These are phyloP conservation scores for Pholiota molesta DNA, from an alignment of 768 basidiomycete species.

Conservation along the genomic window DNA sequence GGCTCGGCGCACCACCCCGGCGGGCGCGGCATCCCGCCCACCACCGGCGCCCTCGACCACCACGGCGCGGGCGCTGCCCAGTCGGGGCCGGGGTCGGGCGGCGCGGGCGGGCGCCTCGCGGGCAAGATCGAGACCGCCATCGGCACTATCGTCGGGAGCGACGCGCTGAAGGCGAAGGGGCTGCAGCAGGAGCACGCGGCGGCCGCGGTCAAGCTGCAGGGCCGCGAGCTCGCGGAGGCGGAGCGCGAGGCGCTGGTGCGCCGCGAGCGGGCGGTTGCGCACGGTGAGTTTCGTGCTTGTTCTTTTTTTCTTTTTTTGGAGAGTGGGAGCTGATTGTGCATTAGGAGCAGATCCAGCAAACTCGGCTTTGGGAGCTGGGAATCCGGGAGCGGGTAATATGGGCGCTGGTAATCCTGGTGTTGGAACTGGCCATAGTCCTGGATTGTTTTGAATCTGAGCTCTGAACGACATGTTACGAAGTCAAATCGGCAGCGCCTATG, in stretches of 20 bases:
- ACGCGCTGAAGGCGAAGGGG: slow-evolving; percentile 50
- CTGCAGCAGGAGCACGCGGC: slow-evolving; percentile 58
- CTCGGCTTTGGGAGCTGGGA: not conserved
- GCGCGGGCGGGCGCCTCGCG: slow-evolving; percentile 34
- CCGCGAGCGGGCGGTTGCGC: slow-evolving; percentile 55
- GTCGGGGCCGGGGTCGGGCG: slow-evolving; percentile 2
- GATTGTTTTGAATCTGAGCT: not conserved
- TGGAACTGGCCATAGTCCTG: not conserved
- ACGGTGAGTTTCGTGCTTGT: slow-evolving; percentile 35
- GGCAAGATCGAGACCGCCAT: slow-evolving; percentile 54
- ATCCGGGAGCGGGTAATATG: not conserved
- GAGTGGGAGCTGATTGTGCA: no score
- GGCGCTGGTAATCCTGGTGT: not conserved
- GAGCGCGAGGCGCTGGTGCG: slow-evolving; percentile 51
- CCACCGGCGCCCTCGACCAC: slow-evolving; percentile 23
- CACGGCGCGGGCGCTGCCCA: slow-evolving; percentile 14
- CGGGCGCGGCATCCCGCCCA: slow-evolving; percentile 22
- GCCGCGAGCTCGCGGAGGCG: slow-evolving; percentile 52
- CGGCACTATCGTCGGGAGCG: slow-evolving; percentile 47
- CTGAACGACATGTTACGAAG: no score
- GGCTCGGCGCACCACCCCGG: slow-evolving; percentile 18
- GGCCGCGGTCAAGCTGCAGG: slow-evolving; percentile 44
- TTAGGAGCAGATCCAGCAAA: slow-evolving; percentile 9
- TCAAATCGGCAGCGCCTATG: no score
- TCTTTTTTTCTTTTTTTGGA: no score